Evolutionary conservation across 192 early-diverging fungal species (phyloP).

Genomic region (Mortierella claussenii): DNA sequence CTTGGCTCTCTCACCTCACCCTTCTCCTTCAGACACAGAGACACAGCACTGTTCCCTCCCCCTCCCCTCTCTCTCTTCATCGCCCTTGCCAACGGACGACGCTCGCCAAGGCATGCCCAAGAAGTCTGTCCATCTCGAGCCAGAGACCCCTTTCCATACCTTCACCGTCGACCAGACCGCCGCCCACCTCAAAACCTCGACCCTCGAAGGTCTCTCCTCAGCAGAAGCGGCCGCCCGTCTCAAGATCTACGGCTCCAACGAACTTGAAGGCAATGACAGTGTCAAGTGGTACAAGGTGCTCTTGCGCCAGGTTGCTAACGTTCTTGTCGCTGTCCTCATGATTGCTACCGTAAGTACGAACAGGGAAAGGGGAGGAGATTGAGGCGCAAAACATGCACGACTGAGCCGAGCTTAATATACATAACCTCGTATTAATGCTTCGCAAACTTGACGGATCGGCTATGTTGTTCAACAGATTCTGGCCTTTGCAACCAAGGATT

Average conservation of each 20-base stretch:
- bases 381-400: too few relatives aligned
- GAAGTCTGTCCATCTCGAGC: slow-evolving; percentile 29
- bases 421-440: too few relatives aligned
- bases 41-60: too few relatives aligned
- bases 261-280: slow-evolving; percentile 73
- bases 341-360: slow-evolving; percentile 60
- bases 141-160: slow-evolving; percentile 45
- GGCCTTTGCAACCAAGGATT: slow-evolving; percentile 75
- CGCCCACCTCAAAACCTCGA: slow-evolving; percentile 21
- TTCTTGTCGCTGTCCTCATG: slow-evolving; percentile 71
- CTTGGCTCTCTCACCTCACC: not conserved
- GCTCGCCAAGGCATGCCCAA: slow-evolving; percentile 16
- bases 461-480: slow-evolving; percentile 57
- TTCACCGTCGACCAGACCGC: slow-evolving; percentile 31
- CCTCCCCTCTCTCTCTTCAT: too few relatives aligned
- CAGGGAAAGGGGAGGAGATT: too few relatives aligned
- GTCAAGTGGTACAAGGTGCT: slow-evolving; percentile 73
- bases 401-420: too few relatives aligned
- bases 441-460: too few relatives aligned
- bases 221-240: slow-evolving; percentile 59
- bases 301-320: slow-evolving; percentile 72
- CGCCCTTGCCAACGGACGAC: not conserved
- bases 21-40: not conserved
- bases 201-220: slow-evolving; percentile 56
- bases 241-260: slow-evolving; percentile 63